Base-by-base conservation (phyloP, 1,139 yeast species). In the Candida freyschussii region DNA sequence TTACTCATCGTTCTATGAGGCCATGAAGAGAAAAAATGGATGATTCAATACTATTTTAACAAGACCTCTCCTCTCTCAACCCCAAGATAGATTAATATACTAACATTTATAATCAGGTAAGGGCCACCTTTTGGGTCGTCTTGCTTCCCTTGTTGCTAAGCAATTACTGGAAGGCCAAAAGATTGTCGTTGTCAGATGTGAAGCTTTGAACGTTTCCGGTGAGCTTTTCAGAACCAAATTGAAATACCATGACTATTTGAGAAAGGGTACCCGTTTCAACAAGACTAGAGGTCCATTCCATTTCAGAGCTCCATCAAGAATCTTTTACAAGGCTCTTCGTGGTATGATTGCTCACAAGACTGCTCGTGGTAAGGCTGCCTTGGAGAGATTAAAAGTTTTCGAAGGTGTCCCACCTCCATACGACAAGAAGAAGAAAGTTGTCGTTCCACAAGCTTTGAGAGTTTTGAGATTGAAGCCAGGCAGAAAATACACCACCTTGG, bases 301-400 rank as follows among this genome's bases (percentile, higher is more conserved):
- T 71, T 91, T 91, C 95, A 91, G 97, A 76, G 99, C 99, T 50
- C 99, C 98, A 70, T 87, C 97, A 50, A 87, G 97, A 78, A 87
- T 91, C 73, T 86, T 91, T 74, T 89, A 87, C 93, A 91, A 91
- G 84, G 96, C 98, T 63, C 72, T 91, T 69, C 85, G 96, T 70
- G 99, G 99, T 75, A 93, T 93, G 98, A 76, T 93, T 63, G 78
- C 96, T 67, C 98, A 91, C 91, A 91, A 93, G 86, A 91, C 98
- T 56, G 91, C 97, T 60, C 93, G 98, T 75, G 99, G 99, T 74
- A 83, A 85, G 77, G 97, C 98, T 65, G 99, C 99, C 62, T 73
- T 91, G 67, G 97, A 89, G 77, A 87, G 96, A 77, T 85, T 91
- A 62, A 87, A 91, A 93, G 97, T 91, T 60, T 91, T 85, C 63